Evolutionary conservation across 768 basidiomycete genomes (phyloP), one percentile per base, ranked within the genome.

Genomic region (Mycena capillaripes): DNA sequence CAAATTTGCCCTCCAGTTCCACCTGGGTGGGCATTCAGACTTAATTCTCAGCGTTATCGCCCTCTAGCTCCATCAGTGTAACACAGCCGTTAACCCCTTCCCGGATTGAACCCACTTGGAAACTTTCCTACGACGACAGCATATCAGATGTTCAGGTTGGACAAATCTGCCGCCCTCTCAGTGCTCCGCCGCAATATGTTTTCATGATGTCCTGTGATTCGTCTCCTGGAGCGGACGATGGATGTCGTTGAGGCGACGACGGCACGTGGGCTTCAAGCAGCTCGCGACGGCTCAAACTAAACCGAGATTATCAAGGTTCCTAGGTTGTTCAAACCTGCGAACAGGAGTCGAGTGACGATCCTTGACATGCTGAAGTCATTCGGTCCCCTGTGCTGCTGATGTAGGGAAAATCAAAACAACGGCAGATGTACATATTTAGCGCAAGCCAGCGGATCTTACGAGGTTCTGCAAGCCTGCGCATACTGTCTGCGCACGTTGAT

Each of bases 91-190:
- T 30, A 61, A 46, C 42, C 36, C 59, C 57, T 61, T 61, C 59
- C 59, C 36, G 40, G 59, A 30, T 61, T 61, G 36, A 61, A 46
- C 42, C 59, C 19, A 58, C 36, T 42, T 46, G 59, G 19, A 19
- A 50, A 50, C 48, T 50, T 25, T 27, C 48, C 23, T 50, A 62
- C 10, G 61, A 62, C 21, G 40, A 62, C 61, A 62, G 61, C 61
- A 62, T n/a, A 46, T 62, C 61, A 62, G 40, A 62, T 62, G n/a
- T n/a, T n/a, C n/a, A n/a, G n/a, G 44, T 62, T 36, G 46, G 61
- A 36, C 48, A 21, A 30, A 62, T 62, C 44, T 62, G 32, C n/a
- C n/a, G n/a, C n/a, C n/a, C 44, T 36, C 50, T 48, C 46, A 50
- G 61, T 48, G 50, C 44, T 50, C 46, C 46, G 25, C 23, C 48